Conservation (phyloP, 2,329 filamentous ascomycete species). For the Cladosporium sp. region DNA sequence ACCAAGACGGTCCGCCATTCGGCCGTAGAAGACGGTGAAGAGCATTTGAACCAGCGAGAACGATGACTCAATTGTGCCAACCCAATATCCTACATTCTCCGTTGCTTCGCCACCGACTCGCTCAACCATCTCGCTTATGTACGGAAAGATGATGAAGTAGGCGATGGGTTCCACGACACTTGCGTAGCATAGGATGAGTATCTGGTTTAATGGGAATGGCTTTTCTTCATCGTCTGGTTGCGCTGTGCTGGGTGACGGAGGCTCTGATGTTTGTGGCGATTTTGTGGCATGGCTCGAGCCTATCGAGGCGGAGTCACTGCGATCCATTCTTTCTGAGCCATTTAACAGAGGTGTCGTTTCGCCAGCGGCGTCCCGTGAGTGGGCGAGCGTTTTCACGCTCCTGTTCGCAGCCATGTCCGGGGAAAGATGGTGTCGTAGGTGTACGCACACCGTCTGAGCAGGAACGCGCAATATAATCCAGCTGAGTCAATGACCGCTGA, state of each 20-base stretch:
- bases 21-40: constrained; percentile 76
- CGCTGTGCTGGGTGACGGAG: not conserved
- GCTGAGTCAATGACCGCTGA: not conserved
- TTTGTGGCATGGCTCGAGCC: constrained; percentile 7
- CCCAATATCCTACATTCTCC: constrained; percentile 77
- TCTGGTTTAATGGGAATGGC: constrained; percentile 63
- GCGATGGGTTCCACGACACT: constrained; percentile 73
- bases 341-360: constrained; percentile 31
- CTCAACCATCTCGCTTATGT: constrained; percentile 75
- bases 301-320: not conserved
- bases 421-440: not conserved
- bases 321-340: constrained; percentile 21
- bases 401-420: not conserved
- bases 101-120: constrained; percentile 62
- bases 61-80: constrained; percentile 68
- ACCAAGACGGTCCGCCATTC: constrained; percentile 65
- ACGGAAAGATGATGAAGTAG: constrained; percentile 83
- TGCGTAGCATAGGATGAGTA: constrained; percentile 71
- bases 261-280: constrained; percentile 1
- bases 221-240: constrained; percentile 35
- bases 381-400: not conserved
- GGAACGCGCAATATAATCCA: not conserved
- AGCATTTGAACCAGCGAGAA: constrained; percentile 75
- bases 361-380: constrained; percentile 16
- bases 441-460: not conserved